A percentile compares a stretch with the other conserved stretches of the same genome.
Conservation (phyloP, 306 rosid species). For the Fagus crenata region DNA sequence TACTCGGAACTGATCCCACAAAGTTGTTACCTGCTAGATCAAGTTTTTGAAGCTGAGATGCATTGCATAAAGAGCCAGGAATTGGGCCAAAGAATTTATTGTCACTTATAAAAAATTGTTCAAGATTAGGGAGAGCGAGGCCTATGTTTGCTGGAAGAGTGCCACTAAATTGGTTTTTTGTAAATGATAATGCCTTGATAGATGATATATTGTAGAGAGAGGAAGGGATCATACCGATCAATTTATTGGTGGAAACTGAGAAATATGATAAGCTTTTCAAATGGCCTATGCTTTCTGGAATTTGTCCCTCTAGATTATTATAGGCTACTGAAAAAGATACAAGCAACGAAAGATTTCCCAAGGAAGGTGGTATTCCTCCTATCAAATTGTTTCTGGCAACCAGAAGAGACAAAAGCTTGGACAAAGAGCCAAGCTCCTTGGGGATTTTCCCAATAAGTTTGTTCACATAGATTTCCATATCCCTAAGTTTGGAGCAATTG, state of each 20-base stretch:
- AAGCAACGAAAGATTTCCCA: constrained; percentile 21
- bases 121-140: constrained; percentile 7
- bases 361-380: constrained; percentile 11
- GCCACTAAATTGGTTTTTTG: not conserved
- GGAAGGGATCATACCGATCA: constrained; percentile 22
- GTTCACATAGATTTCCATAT: no score
- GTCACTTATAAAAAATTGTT: not conserved
- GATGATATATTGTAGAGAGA: constrained; percentile 36
- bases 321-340: accelerated
- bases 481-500: no score
- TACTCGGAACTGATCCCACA: constrained; percentile 6
- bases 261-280: not conserved
- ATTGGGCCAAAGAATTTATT: constrained; percentile 6
- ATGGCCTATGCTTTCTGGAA: constrained; percentile 9
- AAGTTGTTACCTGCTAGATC: not conserved
- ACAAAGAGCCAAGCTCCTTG: not conserved
- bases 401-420: accelerated
- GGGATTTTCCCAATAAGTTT: constrained; percentile 16
- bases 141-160: constrained; percentile 5
- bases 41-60: not conserved
- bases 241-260: not conserved
- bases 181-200: accelerated
- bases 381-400: not conserved
- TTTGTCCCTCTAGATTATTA: constrained; percentile 18
- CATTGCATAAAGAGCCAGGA: not conserved